Percentiles rank a stretch among this genome's conserved stretches.
Evolutionary conservation across 129 eudicot genomes (phyloP).

Genomic region (Dittrichia graveolens): DNA sequence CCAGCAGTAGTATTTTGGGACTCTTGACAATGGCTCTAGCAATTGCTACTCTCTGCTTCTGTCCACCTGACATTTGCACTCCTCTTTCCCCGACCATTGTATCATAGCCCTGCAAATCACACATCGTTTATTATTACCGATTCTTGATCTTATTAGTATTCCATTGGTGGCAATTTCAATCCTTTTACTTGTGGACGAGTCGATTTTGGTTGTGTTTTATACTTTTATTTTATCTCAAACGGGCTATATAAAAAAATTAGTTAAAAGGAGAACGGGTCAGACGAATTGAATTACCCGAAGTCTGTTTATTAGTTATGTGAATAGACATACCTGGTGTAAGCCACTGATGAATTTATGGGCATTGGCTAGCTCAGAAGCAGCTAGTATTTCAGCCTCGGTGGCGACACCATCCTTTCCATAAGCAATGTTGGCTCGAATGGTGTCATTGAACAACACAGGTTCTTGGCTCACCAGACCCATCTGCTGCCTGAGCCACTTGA

Average conservation of each 20-base stretch:
- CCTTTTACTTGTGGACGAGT: too few relatives aligned
- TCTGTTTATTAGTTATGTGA: too few relatives aligned
- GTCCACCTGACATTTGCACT: conserved; percentile 14
- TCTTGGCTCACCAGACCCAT: conserved; percentile 86
- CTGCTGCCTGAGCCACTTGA: conserved; percentile 74
- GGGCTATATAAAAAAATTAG: too few relatives aligned
- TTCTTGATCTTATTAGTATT: too few relatives aligned
- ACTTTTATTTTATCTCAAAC: neutral
- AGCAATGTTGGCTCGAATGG: conserved; percentile 66
- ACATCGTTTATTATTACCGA: neutral
- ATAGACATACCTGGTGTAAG: conserved; percentile 42
- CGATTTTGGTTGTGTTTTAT: neutral
- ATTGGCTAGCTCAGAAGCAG: conserved; percentile 67
- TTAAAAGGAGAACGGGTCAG: neutral
- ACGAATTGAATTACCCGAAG: neutral
- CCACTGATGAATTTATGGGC: conserved; percentile 74
- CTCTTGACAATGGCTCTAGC: conserved; percentile 18
- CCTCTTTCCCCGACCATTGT: conserved; percentile 16
- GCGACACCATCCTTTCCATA: conserved; percentile 72
- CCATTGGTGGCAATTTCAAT: too few relatives aligned
- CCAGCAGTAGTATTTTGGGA: conserved; percentile 16
- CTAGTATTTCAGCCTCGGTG: conserved; percentile 60
- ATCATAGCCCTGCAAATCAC: neutral
- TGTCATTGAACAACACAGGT: conserved; percentile 64
- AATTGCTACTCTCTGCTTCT: conserved; percentile 15